These are phyloP conservation scores for Candida corydali DNA, from an alignment of 805 yeast genomes.

Conservation along the genomic window DNA sequence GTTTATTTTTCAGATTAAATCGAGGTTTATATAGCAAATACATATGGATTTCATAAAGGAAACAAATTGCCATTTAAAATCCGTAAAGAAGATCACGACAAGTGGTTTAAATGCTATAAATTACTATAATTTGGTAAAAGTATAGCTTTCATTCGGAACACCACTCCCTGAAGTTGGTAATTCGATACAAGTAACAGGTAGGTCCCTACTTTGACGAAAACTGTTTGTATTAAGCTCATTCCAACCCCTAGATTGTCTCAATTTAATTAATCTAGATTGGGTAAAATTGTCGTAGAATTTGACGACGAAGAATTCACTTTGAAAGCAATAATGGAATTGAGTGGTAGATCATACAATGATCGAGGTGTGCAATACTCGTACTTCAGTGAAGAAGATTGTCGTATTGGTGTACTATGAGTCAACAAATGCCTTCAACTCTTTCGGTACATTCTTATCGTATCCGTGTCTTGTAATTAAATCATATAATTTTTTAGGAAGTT, in stretches of 20 bases:
- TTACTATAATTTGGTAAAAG: too few species aligned
- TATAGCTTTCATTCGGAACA: too few species aligned
- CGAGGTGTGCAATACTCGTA: slow-evolving; percentile 65
- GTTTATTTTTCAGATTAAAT: too few species aligned
- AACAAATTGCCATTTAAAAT: too few species aligned
- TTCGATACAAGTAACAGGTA: too few species aligned
- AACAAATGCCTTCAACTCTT: slow-evolving; percentile 21
- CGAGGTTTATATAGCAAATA: too few species aligned
- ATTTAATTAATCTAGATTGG: slow-evolving; percentile 53
- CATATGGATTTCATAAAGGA: too few species aligned
- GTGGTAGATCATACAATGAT: slow-evolving; percentile 66
- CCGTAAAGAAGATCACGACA: too few species aligned
- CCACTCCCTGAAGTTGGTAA: too few species aligned
- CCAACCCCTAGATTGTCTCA: slow-evolving; percentile 37
- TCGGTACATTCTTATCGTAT: slow-evolving; percentile 44
- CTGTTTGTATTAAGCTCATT: too few species aligned
- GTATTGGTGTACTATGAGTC: neutral
- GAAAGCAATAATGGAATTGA: slow-evolving; percentile 53
- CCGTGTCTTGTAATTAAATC: slow-evolving; percentile 62
- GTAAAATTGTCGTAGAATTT: slow-evolving; percentile 70
- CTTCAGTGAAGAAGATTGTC: slow-evolving; percentile 53
- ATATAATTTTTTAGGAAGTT: slow-evolving; percentile 64
- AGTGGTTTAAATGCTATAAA: too few species aligned
- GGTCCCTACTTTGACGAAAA: too few species aligned
- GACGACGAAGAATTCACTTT: slow-evolving; percentile 46